Evolutionary conservation across 2,329 filamentous ascomycete genomes (phyloP).

Genomic region (Zymoseptoria pseudotritici): DNA sequence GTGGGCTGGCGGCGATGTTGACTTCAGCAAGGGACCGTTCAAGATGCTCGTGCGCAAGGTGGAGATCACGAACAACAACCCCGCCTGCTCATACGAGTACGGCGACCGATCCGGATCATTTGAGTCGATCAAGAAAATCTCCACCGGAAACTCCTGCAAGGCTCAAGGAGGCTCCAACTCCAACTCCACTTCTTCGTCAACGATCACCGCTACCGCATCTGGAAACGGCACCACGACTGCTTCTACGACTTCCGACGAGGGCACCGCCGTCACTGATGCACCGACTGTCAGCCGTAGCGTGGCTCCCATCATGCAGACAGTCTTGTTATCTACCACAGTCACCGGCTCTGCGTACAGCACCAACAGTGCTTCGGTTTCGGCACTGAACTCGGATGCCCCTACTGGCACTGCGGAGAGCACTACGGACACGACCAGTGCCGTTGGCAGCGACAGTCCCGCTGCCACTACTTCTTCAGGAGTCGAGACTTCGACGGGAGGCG

Average conservation of each 20-base stretch:
- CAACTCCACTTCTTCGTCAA: constrained; percentile 4
- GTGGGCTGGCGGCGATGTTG: constrained; percentile 58
- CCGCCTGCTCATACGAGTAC: constrained; percentile 45
- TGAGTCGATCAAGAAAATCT: constrained; percentile 42
- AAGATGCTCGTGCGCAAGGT: constrained; percentile 46
- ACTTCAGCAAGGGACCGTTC: constrained; percentile 43
- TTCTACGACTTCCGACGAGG: constrained; percentile 9
- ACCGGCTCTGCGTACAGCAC: constrained; percentile 20
- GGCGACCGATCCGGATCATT: constrained; percentile 42
- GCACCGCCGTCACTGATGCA: constrained; percentile 19
- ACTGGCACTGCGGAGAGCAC: constrained; percentile 9
- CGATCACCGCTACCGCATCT: constrained; percentile 4
- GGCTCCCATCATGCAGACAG: constrained; percentile 15
- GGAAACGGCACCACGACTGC: constrained; percentile 5
- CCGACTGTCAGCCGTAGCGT: constrained; percentile 24
- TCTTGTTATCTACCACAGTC: constrained; percentile 16
- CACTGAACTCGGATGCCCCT: constrained; percentile 14
- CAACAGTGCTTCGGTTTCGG: constrained; percentile 20
- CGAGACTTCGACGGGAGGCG: constrained; percentile 11
- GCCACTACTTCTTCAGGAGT: constrained; percentile 7
- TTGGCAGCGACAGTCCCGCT: constrained; percentile 7
- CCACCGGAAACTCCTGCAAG: constrained; percentile 25
- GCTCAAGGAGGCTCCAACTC: constrained; percentile 20
- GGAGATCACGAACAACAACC: constrained; percentile 47
- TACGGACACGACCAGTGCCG: constrained; percentile 6